These are phyloP conservation scores for Sclerospora graminicola DNA, from an alignment of 352 stramenopile genomes.

Conservation along the genomic window DNA sequence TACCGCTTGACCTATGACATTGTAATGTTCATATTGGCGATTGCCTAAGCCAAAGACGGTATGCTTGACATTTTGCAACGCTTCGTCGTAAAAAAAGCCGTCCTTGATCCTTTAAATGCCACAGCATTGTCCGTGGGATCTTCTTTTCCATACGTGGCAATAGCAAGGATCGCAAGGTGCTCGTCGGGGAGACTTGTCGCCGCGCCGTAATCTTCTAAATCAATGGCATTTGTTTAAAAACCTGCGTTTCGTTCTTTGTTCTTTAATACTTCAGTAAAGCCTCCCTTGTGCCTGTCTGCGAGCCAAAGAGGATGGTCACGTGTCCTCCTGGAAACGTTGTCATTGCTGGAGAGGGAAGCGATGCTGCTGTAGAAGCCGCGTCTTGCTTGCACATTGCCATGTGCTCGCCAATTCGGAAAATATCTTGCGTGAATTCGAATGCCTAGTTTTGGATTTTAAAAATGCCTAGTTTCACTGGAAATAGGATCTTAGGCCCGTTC, in stretches of 20 bases:
- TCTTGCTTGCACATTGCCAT: slow-evolving; percentile 83
- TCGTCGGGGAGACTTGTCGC: slow-evolving; percentile 34
- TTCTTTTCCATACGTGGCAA: slow-evolving; percentile 97
- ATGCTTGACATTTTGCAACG: slow-evolving; percentile 72
- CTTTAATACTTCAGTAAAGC: slow-evolving; percentile 91
- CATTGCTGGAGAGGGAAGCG: background rate
- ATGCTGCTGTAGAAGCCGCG: slow-evolving; percentile 9
- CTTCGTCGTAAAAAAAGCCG: slow-evolving; percentile 5
- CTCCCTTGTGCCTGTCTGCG: slow-evolving; percentile 97
- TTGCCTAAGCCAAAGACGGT: slow-evolving; percentile 98
- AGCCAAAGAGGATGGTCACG: slow-evolving; percentile 93
- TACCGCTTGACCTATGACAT: slow-evolving; percentile 90
- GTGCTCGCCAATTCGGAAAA: slow-evolving; percentile 61
- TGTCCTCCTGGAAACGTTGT: slow-evolving; percentile 39
- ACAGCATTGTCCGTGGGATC: slow-evolving; percentile 97
- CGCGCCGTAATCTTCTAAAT: slow-evolving; percentile 93
- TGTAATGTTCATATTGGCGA: slow-evolving; percentile 98
- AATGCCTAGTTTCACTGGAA: no score
- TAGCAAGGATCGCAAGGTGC: slow-evolving; percentile 87
- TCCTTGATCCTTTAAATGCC: slow-evolving; percentile 84
- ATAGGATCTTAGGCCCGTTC: no score
- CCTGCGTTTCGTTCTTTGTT: slow-evolving; percentile 83
- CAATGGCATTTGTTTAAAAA: slow-evolving; percentile 80
- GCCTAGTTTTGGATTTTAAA: no score
- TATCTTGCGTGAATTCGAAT: slow-evolving; percentile 54